phyloP scores from a whole-genome alignment of 805 yeast species.

The Kodamaea sagamina region DNA sequence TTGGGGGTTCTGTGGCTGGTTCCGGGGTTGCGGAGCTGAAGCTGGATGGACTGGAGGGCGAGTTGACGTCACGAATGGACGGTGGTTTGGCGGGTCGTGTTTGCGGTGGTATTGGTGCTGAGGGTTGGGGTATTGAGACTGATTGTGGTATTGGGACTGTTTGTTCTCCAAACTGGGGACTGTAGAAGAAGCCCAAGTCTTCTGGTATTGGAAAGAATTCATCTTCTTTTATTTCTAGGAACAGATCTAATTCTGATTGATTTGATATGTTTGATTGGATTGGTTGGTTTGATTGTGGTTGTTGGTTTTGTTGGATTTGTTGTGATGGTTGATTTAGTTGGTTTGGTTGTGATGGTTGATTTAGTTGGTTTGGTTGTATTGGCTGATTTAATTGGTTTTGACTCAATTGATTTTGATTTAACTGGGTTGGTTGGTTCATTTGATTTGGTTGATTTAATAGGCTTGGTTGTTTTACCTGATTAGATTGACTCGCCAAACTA shows the following conservation, averaged over 20 bases:
- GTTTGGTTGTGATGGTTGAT: too few species aligned
- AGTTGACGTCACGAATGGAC: conserved; percentile 3
- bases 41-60: conserved; percentile 3
- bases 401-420: too few species aligned
- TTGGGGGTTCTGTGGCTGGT: conserved; percentile 1
- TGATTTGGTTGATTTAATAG: too few species aligned
- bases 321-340: not conserved
- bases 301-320: not conserved
- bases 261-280: not conserved
- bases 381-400: too few species aligned
- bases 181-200: not conserved
- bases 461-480: too few species aligned
- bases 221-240: not conserved
- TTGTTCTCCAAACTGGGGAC: too few species aligned
- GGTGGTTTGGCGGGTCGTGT: conserved; percentile 4
- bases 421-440: too few species aligned
- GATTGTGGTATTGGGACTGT: too few species aligned
- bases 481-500: too few species aligned
- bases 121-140: too few species aligned
- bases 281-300: conserved; percentile 1
- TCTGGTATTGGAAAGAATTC: not conserved
- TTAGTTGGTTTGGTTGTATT: too few species aligned
- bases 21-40: conserved; percentile 6
- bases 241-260: not conserved
- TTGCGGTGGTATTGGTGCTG: not conserved